Evolutionary conservation across 768 basidiomycete species (phyloP).

Genomic region (Mycena vulgaris): DNA sequence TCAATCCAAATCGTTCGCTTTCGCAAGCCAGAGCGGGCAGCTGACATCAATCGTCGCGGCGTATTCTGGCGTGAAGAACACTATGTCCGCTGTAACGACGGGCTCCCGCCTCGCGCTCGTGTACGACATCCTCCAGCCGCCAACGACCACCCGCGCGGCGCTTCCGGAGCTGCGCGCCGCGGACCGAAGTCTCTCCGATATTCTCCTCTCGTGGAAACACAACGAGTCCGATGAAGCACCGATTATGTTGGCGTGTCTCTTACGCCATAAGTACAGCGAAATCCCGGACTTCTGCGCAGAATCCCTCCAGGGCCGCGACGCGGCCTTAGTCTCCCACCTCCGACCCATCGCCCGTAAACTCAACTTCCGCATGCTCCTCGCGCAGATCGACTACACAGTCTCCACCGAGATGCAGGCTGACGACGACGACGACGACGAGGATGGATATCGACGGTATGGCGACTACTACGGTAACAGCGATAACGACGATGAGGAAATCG

Average conservation of each 20-base stretch:
- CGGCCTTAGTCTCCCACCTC: slow-evolving; percentile 31
- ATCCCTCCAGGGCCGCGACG: slow-evolving; percentile 29
- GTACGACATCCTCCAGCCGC: slow-evolving; percentile 31
- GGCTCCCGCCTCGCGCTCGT: slow-evolving; percentile 32
- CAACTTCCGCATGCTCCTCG: slow-evolving; percentile 32
- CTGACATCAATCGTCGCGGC: slow-evolving; percentile 32
- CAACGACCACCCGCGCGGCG: background rate
- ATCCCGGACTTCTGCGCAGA: slow-evolving; percentile 24
- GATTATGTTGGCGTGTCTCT: slow-evolving; percentile 22
- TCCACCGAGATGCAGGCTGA: no score
- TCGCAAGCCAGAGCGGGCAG: slow-evolving; percentile 11
- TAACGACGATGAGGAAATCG: no score
- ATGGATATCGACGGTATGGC: background rate
- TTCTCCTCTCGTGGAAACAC: slow-evolving; percentile 36
- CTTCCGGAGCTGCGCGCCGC: slow-evolving; percentile 34
- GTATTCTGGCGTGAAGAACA: slow-evolving; percentile 32
- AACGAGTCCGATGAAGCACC: slow-evolving; percentile 1
- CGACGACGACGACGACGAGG: background rate
- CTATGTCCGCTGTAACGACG: slow-evolving; percentile 17
- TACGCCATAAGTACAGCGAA: slow-evolving; percentile 17
- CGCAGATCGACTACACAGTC: slow-evolving; percentile 6
- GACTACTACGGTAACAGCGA: no score
- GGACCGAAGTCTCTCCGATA: slow-evolving; percentile 10
- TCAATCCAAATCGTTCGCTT: slow-evolving; percentile 12
- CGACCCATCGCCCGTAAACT: slow-evolving; percentile 30